Conservation (phyloP, 1,284 basidiomycete species). For the Mycosarcoma maydis region DNA sequence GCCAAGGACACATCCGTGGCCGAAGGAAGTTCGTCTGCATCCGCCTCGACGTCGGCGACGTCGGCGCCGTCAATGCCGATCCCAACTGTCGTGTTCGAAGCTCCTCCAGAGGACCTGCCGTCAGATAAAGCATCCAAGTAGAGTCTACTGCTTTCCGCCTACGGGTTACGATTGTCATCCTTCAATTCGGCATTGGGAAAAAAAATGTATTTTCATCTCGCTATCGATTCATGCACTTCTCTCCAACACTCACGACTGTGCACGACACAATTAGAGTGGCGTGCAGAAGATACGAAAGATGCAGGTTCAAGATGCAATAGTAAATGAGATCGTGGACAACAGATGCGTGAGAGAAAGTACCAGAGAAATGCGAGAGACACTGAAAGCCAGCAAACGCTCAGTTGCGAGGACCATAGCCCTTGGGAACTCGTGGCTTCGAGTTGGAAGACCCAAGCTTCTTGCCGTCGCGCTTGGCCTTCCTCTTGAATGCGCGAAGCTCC, state of each 20-base stretch:
- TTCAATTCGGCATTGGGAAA: neutral
- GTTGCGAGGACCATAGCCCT: slow-evolving; percentile 53
- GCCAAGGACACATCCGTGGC: slow-evolving; percentile 5
- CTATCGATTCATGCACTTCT: neutral
- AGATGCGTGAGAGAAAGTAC: slow-evolving; percentile 6
- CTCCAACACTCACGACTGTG: no score
- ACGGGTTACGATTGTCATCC: no score
- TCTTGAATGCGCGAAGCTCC: slow-evolving; percentile 63
- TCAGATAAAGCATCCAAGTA: slow-evolving; percentile 18
- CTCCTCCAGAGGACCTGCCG: slow-evolving; percentile 33
- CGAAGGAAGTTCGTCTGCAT: neutral
- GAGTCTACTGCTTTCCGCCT: neutral
- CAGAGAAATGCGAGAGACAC: neutral
- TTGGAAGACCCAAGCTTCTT: slow-evolving; percentile 61
- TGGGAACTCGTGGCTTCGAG: slow-evolving; percentile 46
- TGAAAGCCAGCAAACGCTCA: neutral
- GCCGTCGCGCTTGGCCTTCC: slow-evolving; percentile 60
- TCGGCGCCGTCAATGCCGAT: slow-evolving; percentile 14
- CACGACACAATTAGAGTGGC: no score
- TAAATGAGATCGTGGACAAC: slow-evolving; percentile 5
- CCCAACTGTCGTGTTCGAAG: slow-evolving; percentile 47
- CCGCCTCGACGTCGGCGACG: slow-evolving; percentile 9
- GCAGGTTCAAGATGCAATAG: no score
- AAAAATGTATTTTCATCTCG: neutral
- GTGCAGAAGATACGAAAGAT: neutral